Evolutionary conservation across 176 grass and related monocot genomes (phyloP), one percentile per base, ranked within the genome.

Genomic region (Miscanthus lutarioriparius): DNA sequence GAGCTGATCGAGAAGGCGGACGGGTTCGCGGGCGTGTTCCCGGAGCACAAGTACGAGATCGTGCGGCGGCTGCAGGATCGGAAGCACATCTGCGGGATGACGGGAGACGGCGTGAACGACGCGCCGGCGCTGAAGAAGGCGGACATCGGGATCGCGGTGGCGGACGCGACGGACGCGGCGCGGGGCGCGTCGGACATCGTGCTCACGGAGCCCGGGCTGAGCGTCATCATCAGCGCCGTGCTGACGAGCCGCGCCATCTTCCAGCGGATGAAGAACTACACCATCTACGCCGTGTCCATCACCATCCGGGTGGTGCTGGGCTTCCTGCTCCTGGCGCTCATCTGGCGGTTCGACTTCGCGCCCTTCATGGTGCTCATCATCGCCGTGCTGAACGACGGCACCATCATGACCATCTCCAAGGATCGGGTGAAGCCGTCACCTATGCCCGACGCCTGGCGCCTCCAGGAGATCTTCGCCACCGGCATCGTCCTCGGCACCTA

Each of bases 201-300:
- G 83, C 90, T 94, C 7, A 97, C 92, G 11, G 92, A 94, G 70
- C 92, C 92, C 0, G 92, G 95, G 17, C 85, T 94, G 2, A 97
- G 95, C 64, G 95, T 97, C 14, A 97, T 97, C 80, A 77, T 97
- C 30, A 89, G 84, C 70, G 95, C 95, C 5, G 88, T 97, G 62
- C 84, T 91, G 2, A 97, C 92, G 0, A 92, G 90, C 86, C 88
- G 95, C 40, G 77, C 89, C 38, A 97, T 94, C 59, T 97, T 97
- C 86, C 95, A 97, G 70, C 70, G 95, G 25, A 97, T 97, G 95
- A 94, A 94, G 86, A 97, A 97, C 86, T 97, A 97, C 95, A 97
- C 95, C 69, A 97, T 97, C 20, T 97, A 94, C 74, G 95, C 92
- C 0, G 90, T 97, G 26, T 97, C 95, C 54, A 97, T 97, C 79